phyloP scores from a whole-genome alignment of 345 rosid genomes.

The Rubroshorea leprosula region DNA sequence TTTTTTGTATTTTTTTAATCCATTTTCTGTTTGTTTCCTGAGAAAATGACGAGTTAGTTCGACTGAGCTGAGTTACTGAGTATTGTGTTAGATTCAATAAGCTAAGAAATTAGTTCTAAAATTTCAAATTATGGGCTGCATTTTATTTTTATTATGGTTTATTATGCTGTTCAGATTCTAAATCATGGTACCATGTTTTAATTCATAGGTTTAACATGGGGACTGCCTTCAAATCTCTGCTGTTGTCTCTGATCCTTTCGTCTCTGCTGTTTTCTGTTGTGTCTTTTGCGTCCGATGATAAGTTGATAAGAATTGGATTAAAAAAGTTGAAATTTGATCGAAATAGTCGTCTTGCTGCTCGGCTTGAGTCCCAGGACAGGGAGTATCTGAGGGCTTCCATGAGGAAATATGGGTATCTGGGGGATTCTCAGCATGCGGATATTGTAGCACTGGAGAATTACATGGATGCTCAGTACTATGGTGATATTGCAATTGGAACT shows the following conservation, averaged over 20 bases:
- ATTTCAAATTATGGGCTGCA: not conserved
- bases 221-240: slow-evolving; percentile 20
- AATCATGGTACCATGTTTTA: not conserved
- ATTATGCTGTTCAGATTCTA: not conserved
- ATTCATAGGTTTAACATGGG: slow-evolving; percentile 52
- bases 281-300: slow-evolving; percentile 38
- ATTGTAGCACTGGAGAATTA: slow-evolving; percentile 61
- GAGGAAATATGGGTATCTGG: slow-evolving; percentile 27
- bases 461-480: slow-evolving; percentile 91
- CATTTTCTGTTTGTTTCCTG: not conserved
- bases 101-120: too few species aligned
- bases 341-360: slow-evolving; percentile 51
- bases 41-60: not conserved
- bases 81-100: not conserved
- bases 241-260: slow-evolving; percentile 36
- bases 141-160: not conserved
- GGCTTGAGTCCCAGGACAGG: slow-evolving; percentile 42
- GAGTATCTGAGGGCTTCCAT: slow-evolving; percentile 34
- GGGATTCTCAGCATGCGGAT: slow-evolving; percentile 41
- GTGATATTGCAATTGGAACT: slow-evolving; percentile 90
- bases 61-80: not conserved
- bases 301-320: slow-evolving; percentile 57
- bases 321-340: slow-evolving; percentile 64
- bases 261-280: slow-evolving; percentile 35
- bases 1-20: too few species aligned